Percentiles rank a stretch among this genome's conserved stretches.
Evolutionary conservation across 1,139 yeast species (phyloP).

Genomic region (Lodderomyces pseudojiufengensis): DNA sequence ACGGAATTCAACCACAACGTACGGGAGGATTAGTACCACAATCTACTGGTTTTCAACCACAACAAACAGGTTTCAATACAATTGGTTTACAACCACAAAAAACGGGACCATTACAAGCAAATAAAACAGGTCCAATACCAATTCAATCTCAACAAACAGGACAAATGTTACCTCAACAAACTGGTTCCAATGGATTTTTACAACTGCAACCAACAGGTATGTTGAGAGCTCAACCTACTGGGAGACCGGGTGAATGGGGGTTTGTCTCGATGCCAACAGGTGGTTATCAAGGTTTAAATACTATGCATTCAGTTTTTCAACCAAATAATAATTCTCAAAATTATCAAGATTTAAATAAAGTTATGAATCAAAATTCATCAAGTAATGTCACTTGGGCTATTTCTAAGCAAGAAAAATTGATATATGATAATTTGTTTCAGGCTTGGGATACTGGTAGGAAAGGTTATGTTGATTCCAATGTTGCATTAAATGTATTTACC

Average conservation of each 20-base stretch:
- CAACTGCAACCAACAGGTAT: constrained; percentile 43
- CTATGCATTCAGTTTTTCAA: constrained; percentile 72
- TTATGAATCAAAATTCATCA: constrained; percentile 50
- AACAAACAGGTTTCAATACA: constrained; percentile 28
- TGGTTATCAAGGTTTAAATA: constrained; percentile 72
- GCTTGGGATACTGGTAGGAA: constrained; percentile 75
- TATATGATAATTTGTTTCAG: constrained; percentile 81
- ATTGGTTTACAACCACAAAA: constrained; percentile 30
- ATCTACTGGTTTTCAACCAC: constrained; percentile 15
- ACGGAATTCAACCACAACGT: constrained; percentile 3
- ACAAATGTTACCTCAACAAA: constrained; percentile 29
- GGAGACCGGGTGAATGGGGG: constrained; percentile 82
- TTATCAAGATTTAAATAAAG: constrained; percentile 37
- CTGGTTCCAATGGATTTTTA: constrained; percentile 25
- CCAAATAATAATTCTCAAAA: constrained; percentile 41
- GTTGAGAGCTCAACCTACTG: constrained; percentile 56
- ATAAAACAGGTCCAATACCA: constrained; percentile 27
- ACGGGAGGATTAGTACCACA: constrained; percentile 26
- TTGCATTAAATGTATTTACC: constrained; percentile 82
- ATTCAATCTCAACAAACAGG: constrained; percentile 23
- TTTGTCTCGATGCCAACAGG: constrained; percentile 70
- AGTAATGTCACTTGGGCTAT: constrained; percentile 70
- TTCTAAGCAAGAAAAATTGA: constrained; percentile 78
- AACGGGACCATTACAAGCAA: constrained; percentile 18
- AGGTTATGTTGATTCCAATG: constrained; percentile 75